phyloP scores from a whole-genome alignment of 2,329 filamentous ascomycete genomes.

The Aspergillus caelatus region DNA sequence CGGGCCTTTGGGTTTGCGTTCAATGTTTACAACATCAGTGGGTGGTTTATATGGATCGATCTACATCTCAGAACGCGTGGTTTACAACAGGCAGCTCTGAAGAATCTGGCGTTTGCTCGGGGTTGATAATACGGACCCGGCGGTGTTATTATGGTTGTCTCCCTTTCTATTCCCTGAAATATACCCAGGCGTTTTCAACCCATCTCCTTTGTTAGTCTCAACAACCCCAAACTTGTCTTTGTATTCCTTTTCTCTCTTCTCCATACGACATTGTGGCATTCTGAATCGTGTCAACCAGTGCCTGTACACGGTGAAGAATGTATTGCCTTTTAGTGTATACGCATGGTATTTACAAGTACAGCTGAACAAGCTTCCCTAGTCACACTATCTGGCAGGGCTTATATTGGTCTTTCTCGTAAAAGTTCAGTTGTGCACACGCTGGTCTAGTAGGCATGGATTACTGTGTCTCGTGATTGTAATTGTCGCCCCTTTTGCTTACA shows the following conservation, averaged over 20 bases:
- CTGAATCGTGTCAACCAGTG: not conserved
- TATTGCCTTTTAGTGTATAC: not conserved
- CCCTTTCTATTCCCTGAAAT: conserved; percentile 33
- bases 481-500: not conserved
- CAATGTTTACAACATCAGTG: conserved; percentile 23
- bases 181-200: conserved; percentile 37
- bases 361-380: not conserved
- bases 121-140: conserved; percentile 29
- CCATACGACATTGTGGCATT: conserved; percentile 1
- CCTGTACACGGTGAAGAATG: not conserved
- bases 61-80: conserved; percentile 27
- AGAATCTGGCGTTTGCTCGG: conserved; percentile 38
- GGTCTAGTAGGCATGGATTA: not conserved
- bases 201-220: conserved; percentile 15
- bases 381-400: not conserved
- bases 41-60: conserved; percentile 28
- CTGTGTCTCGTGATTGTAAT: not conserved
- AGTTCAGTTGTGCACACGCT: not conserved
- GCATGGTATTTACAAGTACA: not conserved
- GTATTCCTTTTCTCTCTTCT: conserved; percentile 8
- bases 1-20: conserved; percentile 24
- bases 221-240: conserved; percentile 3
- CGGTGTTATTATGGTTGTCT: conserved; percentile 35
- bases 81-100: conserved; percentile 24
- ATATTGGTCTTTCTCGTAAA: not conserved